These are phyloP conservation scores for Harringtonia aguacate DNA, from an alignment of 2,329 filamentous ascomycete species.

Conservation along the genomic window DNA sequence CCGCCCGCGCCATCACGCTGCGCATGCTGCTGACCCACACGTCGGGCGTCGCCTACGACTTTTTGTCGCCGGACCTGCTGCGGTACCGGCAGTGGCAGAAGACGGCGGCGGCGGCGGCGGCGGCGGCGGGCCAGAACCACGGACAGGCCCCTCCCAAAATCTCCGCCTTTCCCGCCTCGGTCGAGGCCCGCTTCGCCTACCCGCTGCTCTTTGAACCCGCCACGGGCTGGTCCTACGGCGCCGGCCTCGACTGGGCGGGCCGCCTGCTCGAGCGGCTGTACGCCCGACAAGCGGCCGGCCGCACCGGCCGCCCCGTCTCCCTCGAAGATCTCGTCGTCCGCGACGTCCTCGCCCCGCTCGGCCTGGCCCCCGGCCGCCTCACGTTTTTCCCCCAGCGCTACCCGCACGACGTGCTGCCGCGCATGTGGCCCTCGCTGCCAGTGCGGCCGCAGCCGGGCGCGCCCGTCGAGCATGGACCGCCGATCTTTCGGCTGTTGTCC, in stretches of 20 bases:
- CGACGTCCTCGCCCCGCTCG: conserved; percentile 11
- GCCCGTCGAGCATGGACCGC: conserved; percentile 6
- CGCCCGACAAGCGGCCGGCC: too few species aligned
- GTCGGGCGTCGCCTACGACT: conserved; percentile 12
- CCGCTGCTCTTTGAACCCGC: conserved; percentile 12
- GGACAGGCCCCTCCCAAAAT: too few species aligned
- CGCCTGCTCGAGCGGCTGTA: conserved; percentile 9
- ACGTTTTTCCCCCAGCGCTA: conserved; percentile 11
- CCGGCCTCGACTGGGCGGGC: conserved; percentile 11
- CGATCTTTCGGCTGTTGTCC: not conserved
- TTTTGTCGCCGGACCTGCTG: conserved; percentile 6
- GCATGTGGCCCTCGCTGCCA: conserved; percentile 9
- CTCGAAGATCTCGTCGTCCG: conserved; percentile 10
- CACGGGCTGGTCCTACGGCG: conserved; percentile 12
- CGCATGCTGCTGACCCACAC: conserved; percentile 6
- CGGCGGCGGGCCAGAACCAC: not conserved
- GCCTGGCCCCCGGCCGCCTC: conserved; percentile 7
- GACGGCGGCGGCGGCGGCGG: not conserved
- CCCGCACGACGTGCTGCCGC: conserved; percentile 4
- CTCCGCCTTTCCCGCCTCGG: conserved; percentile 1
- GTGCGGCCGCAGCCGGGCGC: conserved; percentile 8
- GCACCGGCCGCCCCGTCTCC: too few species aligned
- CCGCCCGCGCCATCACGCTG: conserved; percentile 10
- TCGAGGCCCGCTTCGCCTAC: conserved; percentile 7
- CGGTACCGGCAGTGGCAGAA: conserved; percentile 2